Percentiles rank a stretch among this genome's conserved stretches.
phyloP scores from a whole-genome alignment of 2,329 filamentous ascomycete genomes.

The Calonectria henricotiae region DNA sequence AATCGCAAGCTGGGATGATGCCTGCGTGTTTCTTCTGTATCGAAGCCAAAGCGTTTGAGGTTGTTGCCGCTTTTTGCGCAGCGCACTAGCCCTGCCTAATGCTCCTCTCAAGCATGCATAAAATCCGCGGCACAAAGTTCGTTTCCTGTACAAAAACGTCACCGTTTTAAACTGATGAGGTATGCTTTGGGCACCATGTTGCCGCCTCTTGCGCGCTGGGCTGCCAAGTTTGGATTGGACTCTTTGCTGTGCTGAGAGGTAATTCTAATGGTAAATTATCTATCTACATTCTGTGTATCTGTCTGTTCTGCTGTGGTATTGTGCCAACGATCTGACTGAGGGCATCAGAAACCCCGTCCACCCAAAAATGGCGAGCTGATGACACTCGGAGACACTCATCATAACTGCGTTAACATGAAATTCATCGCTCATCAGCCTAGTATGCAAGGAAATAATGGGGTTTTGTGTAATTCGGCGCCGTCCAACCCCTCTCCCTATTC shows the following conservation, averaged over 20 bases:
- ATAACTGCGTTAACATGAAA: conserved; percentile 25
- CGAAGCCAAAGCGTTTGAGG: conserved; percentile 1
- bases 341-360: conserved; percentile 1
- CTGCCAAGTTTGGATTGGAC: neutral
- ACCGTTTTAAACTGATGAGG: conserved; percentile 16
- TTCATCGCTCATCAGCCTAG: conserved; percentile 24
- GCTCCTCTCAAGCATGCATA: neutral
- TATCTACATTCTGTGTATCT: conserved; percentile 18
- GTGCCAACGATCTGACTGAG: conserved; percentile 26
- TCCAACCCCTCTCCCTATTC: neutral
- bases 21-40: conserved; percentile 5
- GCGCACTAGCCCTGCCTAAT: conserved; percentile 4
- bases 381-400: conserved; percentile 8
- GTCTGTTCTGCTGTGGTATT: conserved; percentile 9
- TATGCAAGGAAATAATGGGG: neutral
- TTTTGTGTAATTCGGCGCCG: neutral
- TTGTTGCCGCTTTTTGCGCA: conserved; percentile 25
- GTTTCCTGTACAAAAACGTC: neutral
- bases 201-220: conserved; percentile 7
- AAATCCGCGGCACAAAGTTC: neutral
- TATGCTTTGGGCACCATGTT: conserved; percentile 12
- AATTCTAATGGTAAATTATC: conserved; percentile 7
- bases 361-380: neutral
- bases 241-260: neutral
- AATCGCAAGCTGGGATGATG: conserved; percentile 26